Evolutionary conservation across 2,329 filamentous ascomycete genomes (phyloP), one percentile per base, ranked within the genome.

Genomic region (Diaporthe vaccinii): DNA sequence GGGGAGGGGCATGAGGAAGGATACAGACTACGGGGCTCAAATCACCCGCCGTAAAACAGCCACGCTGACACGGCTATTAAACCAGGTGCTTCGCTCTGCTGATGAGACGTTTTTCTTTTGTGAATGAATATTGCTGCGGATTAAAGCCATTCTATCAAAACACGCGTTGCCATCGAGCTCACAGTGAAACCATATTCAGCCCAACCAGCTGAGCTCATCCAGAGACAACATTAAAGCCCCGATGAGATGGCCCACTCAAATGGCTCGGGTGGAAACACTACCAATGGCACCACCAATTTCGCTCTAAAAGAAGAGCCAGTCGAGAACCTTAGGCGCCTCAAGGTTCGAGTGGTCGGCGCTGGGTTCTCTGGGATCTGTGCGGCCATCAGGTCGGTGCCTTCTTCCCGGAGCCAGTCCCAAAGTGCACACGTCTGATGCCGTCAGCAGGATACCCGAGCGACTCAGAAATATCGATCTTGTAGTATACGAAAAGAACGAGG

Each of bases 401-500:
- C 34, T 46, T 25, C 9, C 36, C 22, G 4, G 2, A 1, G 9
- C 51, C 22, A 20, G 10, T 39, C 22, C 28, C 20, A 36, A 14
- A 22, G 4, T 61, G 36, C 5, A 25, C 17, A 17, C 14, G 36
- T 41, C 59, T 74, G 55, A 74, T 41, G 44, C 25, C 36, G 14
- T 1, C 22, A 15, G 49, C 25, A 82, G 81, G 46, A 83, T 84
- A 53, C 82, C 83, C 0, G 82, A 84, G 71, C 78, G 77, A 39
- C 77, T 84, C 12, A 79, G 82, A 28, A 83, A 84, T 39, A 76
- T 83, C 4, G 82, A 83, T 58, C 77, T 84, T 31, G 78, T 79
- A 0, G 82, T 84, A 2, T 84, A 84, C 67, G 83, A 84, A 73
- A 83, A 84, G 78, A 83, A 82, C 41, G 80, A 82, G 4, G 79